phyloP scores from a whole-genome alignment of 495 filamentous ascomycete genomes.

The Xanthoparmelia taractica region DNA sequence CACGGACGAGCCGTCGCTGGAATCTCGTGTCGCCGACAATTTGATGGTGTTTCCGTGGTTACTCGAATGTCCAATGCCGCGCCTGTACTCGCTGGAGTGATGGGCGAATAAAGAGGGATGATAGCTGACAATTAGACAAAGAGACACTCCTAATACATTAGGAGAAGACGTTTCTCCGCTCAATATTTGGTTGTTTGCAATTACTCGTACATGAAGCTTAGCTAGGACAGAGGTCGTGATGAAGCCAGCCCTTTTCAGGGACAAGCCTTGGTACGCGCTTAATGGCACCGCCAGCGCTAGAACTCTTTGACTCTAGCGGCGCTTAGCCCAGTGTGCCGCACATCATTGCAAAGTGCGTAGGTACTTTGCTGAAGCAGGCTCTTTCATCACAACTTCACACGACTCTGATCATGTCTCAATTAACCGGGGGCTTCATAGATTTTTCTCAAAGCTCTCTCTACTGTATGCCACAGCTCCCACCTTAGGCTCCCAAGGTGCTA shows the following conservation, averaged over 20 bases:
- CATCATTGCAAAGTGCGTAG: too few relatives aligned
- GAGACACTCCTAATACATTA: background rate
- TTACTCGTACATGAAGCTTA: background rate
- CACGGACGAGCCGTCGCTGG: constrained; percentile 61
- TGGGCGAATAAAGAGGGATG: background rate
- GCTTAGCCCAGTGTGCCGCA: too few relatives aligned
- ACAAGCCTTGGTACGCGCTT: background rate
- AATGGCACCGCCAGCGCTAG: background rate
- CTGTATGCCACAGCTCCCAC: constrained; percentile 27
- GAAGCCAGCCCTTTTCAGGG: constrained; percentile 1
- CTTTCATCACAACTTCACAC: background rate
- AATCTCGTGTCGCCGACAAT: constrained; percentile 62
- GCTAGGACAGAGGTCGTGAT: background rate
- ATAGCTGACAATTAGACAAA: background rate
- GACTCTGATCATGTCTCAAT: constrained; percentile 9
- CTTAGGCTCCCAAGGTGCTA: background rate
- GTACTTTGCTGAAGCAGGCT: background rate
- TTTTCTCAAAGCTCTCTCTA: constrained; percentile 41
- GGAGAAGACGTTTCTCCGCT: background rate
- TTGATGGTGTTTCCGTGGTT: constrained; percentile 36
- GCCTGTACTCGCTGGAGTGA: background rate
- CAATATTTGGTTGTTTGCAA: background rate
- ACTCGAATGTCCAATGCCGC: background rate
- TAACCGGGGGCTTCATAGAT: constrained; percentile 30
- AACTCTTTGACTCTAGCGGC: background rate